Evolutionary conservation across 192 early-diverging fungal species (phyloP).

Genomic region (Mortierella antarctica): DNA sequence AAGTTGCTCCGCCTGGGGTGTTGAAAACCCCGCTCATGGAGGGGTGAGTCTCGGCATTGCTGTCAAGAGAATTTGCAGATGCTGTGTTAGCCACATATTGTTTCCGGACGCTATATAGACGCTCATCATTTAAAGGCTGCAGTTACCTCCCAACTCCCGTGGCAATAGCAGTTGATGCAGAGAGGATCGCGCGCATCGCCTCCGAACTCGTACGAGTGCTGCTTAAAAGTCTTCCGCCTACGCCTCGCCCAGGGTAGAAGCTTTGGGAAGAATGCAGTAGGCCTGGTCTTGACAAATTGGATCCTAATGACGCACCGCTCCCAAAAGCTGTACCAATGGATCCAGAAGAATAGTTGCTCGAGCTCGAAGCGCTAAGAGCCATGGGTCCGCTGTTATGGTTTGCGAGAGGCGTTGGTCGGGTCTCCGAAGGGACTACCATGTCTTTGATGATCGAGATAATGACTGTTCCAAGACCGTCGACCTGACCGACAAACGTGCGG

Average conservation of each 20-base stretch:
- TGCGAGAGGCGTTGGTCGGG: neutral
- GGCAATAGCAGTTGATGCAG: slow-evolving; percentile 2
- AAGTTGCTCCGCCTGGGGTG: neutral
- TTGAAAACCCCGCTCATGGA: too few species aligned
- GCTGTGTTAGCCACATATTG: too few species aligned
- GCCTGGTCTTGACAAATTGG: slow-evolving; percentile 5
- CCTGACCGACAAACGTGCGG: slow-evolving; percentile 52
- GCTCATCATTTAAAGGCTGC: neutral
- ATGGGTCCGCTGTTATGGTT: neutral
- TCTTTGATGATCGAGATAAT: slow-evolving; percentile 64
- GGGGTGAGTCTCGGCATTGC: too few species aligned
- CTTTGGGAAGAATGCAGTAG: slow-evolving; percentile 25
- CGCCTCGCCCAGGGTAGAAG: slow-evolving; percentile 18
- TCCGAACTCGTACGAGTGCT: slow-evolving; percentile 28
- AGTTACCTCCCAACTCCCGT: slow-evolving; percentile 7
- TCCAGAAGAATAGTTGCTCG: neutral
- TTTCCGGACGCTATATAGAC: too few species aligned
- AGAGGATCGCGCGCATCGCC: slow-evolving; percentile 28
- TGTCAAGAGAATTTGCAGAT: too few species aligned
- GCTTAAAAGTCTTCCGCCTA: neutral
- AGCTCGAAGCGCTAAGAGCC: neutral
- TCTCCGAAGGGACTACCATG: slow-evolving; percentile 39
- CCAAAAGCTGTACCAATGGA: neutral
- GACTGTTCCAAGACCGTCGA: slow-evolving; percentile 65
- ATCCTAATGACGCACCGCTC: neutral